Conservation (phyloP, 257 asterid genomes). For the Penstemon eatonii region DNA sequence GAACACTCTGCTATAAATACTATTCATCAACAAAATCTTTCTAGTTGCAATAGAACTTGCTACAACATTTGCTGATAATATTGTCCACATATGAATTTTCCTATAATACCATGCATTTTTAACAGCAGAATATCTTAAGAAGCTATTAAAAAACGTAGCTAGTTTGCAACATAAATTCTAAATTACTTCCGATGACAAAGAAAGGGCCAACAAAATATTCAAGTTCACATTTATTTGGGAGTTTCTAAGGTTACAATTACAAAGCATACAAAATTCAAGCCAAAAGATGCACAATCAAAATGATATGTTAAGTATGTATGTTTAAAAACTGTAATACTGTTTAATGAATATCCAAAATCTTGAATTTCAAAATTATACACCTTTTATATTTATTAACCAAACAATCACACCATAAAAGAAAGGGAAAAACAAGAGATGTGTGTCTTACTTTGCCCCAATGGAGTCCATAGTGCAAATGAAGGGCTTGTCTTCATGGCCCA, state of each 20-base stretch:
- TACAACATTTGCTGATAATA: neutral
- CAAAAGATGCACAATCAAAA: neutral
- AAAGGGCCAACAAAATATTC: neutral
- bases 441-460: slow-evolving; percentile 86
- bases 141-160: neutral
- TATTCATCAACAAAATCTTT: neutral
- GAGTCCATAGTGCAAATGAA: slow-evolving; percentile 99
- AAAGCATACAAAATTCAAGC: neutral
- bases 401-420: neutral
- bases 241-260: neutral
- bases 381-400: no score
- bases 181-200: neutral
- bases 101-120: neutral
- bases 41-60: neutral
- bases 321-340: neutral
- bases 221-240: neutral
- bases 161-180: neutral
- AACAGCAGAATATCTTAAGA: no score
- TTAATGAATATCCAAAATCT: neutral
- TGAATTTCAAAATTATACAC: neutral
- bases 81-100: neutral
- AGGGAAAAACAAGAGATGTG: slow-evolving; percentile 18
- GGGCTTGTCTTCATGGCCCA: slow-evolving; percentile 87
- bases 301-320: neutral
- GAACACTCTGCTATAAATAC: neutral